A percentile compares a stretch with the other conserved stretches of the same genome.
phyloP scores from a whole-genome alignment of 768 basidiomycete genomes.

The Boletus rubroflammeus region DNA sequence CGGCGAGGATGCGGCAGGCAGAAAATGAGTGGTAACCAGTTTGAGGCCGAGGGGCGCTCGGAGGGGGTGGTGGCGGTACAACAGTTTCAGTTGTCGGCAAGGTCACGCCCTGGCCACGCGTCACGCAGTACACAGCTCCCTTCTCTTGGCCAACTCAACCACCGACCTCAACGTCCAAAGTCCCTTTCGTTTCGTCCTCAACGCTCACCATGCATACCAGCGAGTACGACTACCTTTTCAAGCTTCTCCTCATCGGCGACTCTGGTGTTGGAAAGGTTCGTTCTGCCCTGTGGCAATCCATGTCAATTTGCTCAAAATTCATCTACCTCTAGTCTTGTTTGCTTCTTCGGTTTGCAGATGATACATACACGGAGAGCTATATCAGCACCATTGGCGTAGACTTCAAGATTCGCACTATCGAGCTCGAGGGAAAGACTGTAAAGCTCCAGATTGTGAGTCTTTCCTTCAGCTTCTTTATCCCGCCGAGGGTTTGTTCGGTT shows the following conservation, averaged over 20 bases:
- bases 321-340: constrained; percentile 73
- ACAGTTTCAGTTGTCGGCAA: constrained; percentile 12
- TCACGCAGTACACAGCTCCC: constrained; percentile 29
- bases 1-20: not conserved
- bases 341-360: constrained; percentile 90
- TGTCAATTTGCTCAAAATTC: constrained; percentile 23
- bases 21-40: not conserved
- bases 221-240: constrained; percentile 96
- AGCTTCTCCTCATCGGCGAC: constrained; percentile 92
- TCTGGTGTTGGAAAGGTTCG: constrained; percentile 91
- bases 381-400: constrained; percentile 98
- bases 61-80: constrained; percentile 25
- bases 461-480: constrained; percentile 5
- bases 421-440: constrained; percentile 96
- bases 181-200: constrained; percentile 18
- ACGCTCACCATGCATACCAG: constrained; percentile 72
- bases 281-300: constrained; percentile 18
- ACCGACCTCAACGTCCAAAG: constrained; percentile 31
- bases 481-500: not conserved
- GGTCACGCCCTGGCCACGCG: constrained; percentile 34
- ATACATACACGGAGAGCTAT: constrained; percentile 96
- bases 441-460: constrained; percentile 93
- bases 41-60: constrained; percentile 3
- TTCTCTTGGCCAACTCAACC: constrained; percentile 34
- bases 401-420: constrained; percentile 99